Evolutionary conservation across 1,139 yeast species (phyloP), one percentile per base, ranked within the genome.

Genomic region (Pichia sp.): DNA sequence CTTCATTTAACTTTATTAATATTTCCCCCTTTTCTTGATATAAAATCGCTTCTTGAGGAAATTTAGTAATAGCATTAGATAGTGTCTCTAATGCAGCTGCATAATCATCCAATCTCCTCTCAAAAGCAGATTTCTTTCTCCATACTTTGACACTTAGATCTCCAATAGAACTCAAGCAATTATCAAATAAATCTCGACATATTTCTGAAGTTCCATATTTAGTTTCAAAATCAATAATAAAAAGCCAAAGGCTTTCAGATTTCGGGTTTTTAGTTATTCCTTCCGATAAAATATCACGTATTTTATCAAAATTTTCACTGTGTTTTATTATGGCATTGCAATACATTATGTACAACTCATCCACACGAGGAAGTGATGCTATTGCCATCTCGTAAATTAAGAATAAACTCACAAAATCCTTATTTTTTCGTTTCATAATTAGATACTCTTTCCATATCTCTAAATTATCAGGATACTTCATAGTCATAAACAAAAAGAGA

Each of bases 221-320:
- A n/a, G 69, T 65, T 49, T 85, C 87, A 35, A 87, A 64, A 51
- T 85, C 82, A 25, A 84, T 68, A 20, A 80, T 73, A 0, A 94
- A 94, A 39, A 82, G 65, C 87, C 90, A 82, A 6, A 87, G 62
- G 23, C 72, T 75, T 50, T 78, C 81, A 48, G 68, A 71, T 0
- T 65, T 53, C 1, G 81, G 76, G 26, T 69, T 60, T 11, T 57
- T 48, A 5, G 66, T 57, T 37, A 75, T 61, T 0, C 85, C 84
- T 10, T 68, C 62, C 4, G 65, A 57, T 6, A 87, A 63, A 2
- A 86, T 73, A 0, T 59, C 56, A 45, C 82, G 67, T 0, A 96
- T 86, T 2, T 68, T 71, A 0, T 57, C 62, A 1, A 73, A 56
- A 54, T 84, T 79, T 1, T 70, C 65, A 2, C 60, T 68, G n/a